A percentile compares a stretch with the other conserved stretches of the same genome.
phyloP scores from a whole-genome alignment of 2,329 filamentous ascomycete species.

The Cyclaneusma minus region DNA sequence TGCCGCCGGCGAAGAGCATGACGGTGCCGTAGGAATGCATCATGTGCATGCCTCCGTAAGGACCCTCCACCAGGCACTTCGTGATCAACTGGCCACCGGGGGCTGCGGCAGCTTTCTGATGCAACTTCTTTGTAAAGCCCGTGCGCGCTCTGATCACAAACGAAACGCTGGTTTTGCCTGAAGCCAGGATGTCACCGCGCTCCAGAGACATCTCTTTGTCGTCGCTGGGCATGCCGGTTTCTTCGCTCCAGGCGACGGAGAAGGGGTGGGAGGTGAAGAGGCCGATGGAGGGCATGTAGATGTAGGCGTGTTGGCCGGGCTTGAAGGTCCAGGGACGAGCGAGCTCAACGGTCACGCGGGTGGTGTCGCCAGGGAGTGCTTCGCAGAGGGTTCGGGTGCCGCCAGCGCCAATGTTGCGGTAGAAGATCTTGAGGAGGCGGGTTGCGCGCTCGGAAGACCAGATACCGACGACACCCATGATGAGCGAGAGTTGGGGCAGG shows the following conservation, averaged over 20 bases:
- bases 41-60: conserved; percentile 58
- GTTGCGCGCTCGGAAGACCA: conserved; percentile 50
- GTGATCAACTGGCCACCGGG: conserved; percentile 46
- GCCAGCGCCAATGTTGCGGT: conserved; percentile 50
- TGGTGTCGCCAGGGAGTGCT: conserved; percentile 60
- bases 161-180: conserved; percentile 49
- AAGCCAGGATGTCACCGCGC: conserved; percentile 39
- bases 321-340: conserved; percentile 63
- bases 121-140: conserved; percentile 57
- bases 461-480: conserved; percentile 46
- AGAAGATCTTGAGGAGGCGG: conserved; percentile 43
- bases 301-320: conserved; percentile 64
- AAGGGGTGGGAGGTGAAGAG: conserved; percentile 67
- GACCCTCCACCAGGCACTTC: conserved; percentile 56
- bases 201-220: conserved; percentile 41
- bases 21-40: conserved; percentile 65
- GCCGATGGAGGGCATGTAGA: conserved; percentile 61
- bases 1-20: conserved; percentile 65
- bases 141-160: conserved; percentile 61
- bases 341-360: conserved; percentile 58
- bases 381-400: conserved; percentile 57
- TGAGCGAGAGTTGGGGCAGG: conserved; percentile 38
- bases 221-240: conserved; percentile 32
- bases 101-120: conserved; percentile 46
- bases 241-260: conserved; percentile 64